Base-by-base conservation (phyloP, 768 basidiomycete genomes). In the Mrakia hoshinonis region DNA sequence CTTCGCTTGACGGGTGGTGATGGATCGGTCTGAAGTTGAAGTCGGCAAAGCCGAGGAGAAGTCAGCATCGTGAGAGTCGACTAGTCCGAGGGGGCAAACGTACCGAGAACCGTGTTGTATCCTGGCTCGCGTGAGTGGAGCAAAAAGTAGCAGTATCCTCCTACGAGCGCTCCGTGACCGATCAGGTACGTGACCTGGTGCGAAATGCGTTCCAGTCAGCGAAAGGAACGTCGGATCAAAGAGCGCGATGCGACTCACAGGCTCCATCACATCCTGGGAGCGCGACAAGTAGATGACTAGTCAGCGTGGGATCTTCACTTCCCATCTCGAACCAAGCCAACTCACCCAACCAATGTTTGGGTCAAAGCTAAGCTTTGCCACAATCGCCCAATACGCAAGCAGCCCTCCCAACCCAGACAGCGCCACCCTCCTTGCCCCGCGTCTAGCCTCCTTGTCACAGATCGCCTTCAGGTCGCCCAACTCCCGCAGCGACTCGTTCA, bases 211-310 rank as follows among this genome's bases (percentile, higher is more conserved):
- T 11, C n/a, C 11, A 29, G 24, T 55, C 54, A 55, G 54, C n/a
- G 54, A 24, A 15, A 3, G 65, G 51, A 36, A 24, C 22, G 31
- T 1, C 10, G 20, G 49, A 31, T 15, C 6, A 6, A 43, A 43
- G 43, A 43, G 22, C 6, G 26, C 65, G 31, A 51, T 24, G 48
- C 15, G 58, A 65, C 73, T 66, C 29, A 74, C 68, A 0, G 87
- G 87, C 76, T 88, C 87, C 86, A 88, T 88, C 5, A 87, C 78
- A 74, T 87, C 86, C 84, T 84, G 83, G 39, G 34, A 75, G 75
- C 1, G 77, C 76, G 72, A 76, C 76, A 71, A 77, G 78, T n/a
- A n/a, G n/a, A n/a, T n/a, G 12, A 77, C 76, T 76, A 43, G 5
- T 31, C 13, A 24, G 39, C 34, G 15, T 36, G 10, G 22, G 26